These are phyloP conservation scores for Rhodotorula sp. DNA, from an alignment of 1,284 basidiomycete species.

Conservation along the genomic window DNA sequence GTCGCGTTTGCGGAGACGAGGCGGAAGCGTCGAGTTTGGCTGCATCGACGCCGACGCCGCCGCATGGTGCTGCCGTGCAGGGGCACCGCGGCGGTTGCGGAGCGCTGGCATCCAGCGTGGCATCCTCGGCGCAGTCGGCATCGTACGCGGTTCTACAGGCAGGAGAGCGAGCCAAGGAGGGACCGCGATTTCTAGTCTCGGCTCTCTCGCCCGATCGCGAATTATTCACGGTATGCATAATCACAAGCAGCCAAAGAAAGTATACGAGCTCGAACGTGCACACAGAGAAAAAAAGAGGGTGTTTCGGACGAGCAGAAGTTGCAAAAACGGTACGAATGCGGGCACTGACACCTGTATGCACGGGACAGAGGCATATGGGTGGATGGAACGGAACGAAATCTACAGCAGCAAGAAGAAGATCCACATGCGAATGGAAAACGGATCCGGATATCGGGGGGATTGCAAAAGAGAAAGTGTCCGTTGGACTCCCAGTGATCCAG, in stretches of 20 bases:
- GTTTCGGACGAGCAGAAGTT: no score
- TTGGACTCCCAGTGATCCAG: no score
- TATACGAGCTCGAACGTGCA: no score
- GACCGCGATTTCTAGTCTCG: not conserved
- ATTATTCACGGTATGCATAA: no score
- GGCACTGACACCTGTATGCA: no score
- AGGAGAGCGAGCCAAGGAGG: not conserved
- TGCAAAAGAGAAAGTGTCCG: not conserved
- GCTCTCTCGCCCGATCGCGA: no score
- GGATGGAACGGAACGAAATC: no score
- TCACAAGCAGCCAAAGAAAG: no score
- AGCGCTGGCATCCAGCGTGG: conserved; percentile 26
- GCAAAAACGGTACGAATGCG: no score
- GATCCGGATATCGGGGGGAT: not conserved
- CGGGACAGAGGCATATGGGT: no score
- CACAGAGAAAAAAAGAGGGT: not conserved
- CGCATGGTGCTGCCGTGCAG: conserved; percentile 2
- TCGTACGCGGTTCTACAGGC: not conserved
- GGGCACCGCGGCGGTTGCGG: conserved; percentile 13
- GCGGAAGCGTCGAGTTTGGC: not conserved
- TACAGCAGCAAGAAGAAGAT: not conserved
- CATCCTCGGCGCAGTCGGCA: conserved; percentile 5
- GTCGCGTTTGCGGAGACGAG: conserved; percentile 26
- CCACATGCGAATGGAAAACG: not conserved
- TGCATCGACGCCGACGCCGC: not conserved